Percentiles rank a stretch among this genome's conserved stretches.
These are phyloP conservation scores for Trametes villosa DNA, from an alignment of 768 basidiomycete genomes.

Conservation along the genomic window DNA sequence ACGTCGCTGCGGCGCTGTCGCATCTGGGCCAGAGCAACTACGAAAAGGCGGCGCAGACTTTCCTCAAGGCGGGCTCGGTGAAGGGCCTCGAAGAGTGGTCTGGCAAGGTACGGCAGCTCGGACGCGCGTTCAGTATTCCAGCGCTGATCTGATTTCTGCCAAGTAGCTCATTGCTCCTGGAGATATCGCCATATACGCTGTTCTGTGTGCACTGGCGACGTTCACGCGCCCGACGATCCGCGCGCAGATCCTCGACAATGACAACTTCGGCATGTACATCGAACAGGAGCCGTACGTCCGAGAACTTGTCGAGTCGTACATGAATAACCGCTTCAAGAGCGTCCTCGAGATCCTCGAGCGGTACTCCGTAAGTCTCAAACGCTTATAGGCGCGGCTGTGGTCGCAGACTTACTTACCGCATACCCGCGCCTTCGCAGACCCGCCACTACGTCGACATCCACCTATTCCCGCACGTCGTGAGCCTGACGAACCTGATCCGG, in stretches of 20 bases:
- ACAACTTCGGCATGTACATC: constrained; percentile 73
- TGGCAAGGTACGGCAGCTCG: constrained; percentile 52
- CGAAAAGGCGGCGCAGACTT: constrained; percentile 77
- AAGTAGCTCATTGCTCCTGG: constrained; percentile 71
- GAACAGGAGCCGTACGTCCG: constrained; percentile 88
- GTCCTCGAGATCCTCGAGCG: constrained; percentile 75
- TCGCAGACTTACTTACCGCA: background rate
- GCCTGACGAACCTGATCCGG: constrained; percentile 70
- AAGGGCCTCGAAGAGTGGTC: constrained; percentile 80
- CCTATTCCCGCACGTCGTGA: constrained; percentile 66
- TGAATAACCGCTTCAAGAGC: constrained; percentile 83
- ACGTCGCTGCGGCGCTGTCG: constrained; percentile 79
- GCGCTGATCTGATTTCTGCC: background rate
- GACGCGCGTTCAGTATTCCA: background rate
- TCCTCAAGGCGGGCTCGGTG: constrained; percentile 68
- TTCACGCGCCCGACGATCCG: constrained; percentile 74
- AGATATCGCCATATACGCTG: constrained; percentile 88
- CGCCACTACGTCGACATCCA: constrained; percentile 81
- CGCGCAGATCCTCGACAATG: constrained; percentile 65
- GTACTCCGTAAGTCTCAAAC: constrained; percentile 57
- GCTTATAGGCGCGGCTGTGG: background rate
- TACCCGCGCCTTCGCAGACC: constrained; percentile 49
- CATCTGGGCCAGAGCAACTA: constrained; percentile 73
- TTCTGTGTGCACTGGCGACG: constrained; percentile 81
- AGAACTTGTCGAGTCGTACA: constrained; percentile 84